A percentile compares a stretch with the other conserved stretches of the same genome.
These are phyloP conservation scores for Eucalyptus victrix DNA, from an alignment of 345 rosid genomes.

Conservation along the genomic window DNA sequence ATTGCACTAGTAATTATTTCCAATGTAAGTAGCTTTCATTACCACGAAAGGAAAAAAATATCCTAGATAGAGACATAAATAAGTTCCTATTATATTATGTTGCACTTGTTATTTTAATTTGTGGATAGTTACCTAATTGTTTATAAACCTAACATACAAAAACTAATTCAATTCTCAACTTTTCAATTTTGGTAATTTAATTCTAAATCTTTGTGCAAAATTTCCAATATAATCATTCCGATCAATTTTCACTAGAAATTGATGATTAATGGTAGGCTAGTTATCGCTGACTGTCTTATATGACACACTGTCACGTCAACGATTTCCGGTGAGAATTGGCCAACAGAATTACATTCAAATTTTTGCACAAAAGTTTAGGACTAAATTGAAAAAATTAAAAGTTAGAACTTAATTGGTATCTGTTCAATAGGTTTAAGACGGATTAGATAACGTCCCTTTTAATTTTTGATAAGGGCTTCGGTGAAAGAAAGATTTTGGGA, in stretches of 20 bases:
- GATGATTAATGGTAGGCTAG: fast-evolving
- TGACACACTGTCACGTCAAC: background rate
- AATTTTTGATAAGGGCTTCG: background rate
- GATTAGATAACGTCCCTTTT: background rate
- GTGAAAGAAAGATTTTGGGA: background rate
- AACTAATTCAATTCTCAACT: no score
- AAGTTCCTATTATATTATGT: background rate
- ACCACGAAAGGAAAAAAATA: background rate
- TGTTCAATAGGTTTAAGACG: background rate
- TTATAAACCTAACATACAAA: background rate
- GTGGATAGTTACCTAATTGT: background rate
- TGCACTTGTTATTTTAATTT: background rate
- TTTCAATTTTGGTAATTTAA: background rate
- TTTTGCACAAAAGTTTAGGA: fast-evolving
- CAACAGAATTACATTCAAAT: fast-evolving
- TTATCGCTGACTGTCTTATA: fast-evolving
- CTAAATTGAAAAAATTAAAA: background rate
- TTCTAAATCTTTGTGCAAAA: background rate
- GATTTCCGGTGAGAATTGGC: background rate
- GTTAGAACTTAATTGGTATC: fast-evolving
- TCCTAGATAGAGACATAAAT: background rate
- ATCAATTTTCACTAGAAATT: background rate
- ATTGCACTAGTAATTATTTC: background rate
- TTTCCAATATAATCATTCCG: background rate
- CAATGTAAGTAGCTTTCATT: background rate